These are phyloP conservation scores for Bipolaris oryzae DNA, from an alignment of 2,329 filamentous ascomycete genomes.

Conservation along the genomic window DNA sequence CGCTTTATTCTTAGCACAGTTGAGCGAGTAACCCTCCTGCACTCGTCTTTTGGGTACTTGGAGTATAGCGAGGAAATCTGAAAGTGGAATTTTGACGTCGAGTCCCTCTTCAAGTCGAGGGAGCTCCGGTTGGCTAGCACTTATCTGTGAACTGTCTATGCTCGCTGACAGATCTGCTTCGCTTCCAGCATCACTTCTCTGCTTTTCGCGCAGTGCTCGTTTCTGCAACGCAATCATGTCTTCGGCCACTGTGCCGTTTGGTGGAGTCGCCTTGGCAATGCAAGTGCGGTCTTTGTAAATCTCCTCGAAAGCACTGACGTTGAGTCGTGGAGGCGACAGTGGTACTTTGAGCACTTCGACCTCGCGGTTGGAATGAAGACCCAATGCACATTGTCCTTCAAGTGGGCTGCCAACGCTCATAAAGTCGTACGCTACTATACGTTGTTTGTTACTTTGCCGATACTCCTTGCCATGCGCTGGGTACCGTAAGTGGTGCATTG, in stretches of 20 bases:
- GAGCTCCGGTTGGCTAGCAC: conserved; percentile 40
- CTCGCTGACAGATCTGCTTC: conserved; percentile 34
- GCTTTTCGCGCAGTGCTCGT: conserved; percentile 36
- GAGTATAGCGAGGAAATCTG: conserved; percentile 44
- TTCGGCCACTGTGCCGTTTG: conserved; percentile 41
- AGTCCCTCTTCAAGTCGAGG: conserved; percentile 32
- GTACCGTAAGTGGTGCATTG: conserved; percentile 50
- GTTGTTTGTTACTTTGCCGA: conserved; percentile 53
- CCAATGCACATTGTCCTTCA: conserved; percentile 59
- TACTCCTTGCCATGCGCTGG: conserved; percentile 56
- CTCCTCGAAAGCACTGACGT: conserved; percentile 53
- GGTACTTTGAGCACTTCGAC: conserved; percentile 58
- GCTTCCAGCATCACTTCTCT: conserved; percentile 29
- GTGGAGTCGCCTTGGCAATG: conserved; percentile 38
- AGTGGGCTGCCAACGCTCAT: conserved; percentile 54
- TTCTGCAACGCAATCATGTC: conserved; percentile 45
- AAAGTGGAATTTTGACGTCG: conserved; percentile 40
- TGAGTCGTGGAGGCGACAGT: conserved; percentile 49
- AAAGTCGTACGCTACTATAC: conserved; percentile 67
- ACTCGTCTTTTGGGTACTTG: conserved; percentile 59
- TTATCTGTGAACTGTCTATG: conserved; percentile 41
- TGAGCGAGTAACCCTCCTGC: conserved; percentile 61
- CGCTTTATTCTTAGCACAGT: conserved; percentile 68
- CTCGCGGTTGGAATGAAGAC: conserved; percentile 58
- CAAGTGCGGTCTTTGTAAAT: conserved; percentile 46